A percentile compares a stretch with the other conserved stretches of the same genome.
These are phyloP conservation scores for Sporothrix protearum DNA, from an alignment of 2,329 filamentous ascomycete genomes.

Conservation along the genomic window DNA sequence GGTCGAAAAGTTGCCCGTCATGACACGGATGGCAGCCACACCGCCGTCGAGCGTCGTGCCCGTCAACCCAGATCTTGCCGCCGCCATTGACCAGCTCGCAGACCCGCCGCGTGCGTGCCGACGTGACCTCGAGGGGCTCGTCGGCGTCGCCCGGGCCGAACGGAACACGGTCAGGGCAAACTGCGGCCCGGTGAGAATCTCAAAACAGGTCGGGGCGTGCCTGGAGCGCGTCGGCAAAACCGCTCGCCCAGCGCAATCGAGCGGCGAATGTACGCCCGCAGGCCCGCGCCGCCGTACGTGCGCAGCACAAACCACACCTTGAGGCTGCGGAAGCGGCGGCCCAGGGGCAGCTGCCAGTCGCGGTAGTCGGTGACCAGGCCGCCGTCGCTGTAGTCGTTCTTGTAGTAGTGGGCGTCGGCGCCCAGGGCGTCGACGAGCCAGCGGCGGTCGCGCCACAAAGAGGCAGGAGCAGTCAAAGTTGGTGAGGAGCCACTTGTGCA, in stretches of 20 bases:
- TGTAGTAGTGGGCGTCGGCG: slow-evolving; percentile 62
- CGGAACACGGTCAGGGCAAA: slow-evolving; percentile 79
- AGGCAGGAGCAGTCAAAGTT: slow-evolving; percentile 86
- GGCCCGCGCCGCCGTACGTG: slow-evolving; percentile 67
- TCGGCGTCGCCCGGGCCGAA: slow-evolving; percentile 45
- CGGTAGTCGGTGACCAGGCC: slow-evolving; percentile 91
- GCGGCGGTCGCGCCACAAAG: slow-evolving; percentile 67
- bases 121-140: slow-evolving; percentile 36
- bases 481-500: slow-evolving; percentile 95
- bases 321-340: slow-evolving; percentile 78
- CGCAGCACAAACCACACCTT: slow-evolving; percentile 96
- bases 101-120: slow-evolving; percentile 65
- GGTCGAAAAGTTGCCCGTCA: slow-evolving; percentile 68
- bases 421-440: slow-evolving; percentile 78
- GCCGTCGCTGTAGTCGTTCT: slow-evolving; percentile 74
- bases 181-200: slow-evolving; percentile 66
- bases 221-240: slow-evolving; percentile 61
- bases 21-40: slow-evolving; percentile 74
- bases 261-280: slow-evolving; percentile 68
- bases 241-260: slow-evolving; percentile 66
- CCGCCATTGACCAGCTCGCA: slow-evolving; percentile 70
- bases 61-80: slow-evolving; percentile 82
- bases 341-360: slow-evolving; percentile 95
- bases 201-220: slow-evolving; percentile 61
- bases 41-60: slow-evolving; percentile 65